These are phyloP conservation scores for Lactarius sp. DNA, from an alignment of 768 basidiomycete genomes.

Conservation along the genomic window DNA sequence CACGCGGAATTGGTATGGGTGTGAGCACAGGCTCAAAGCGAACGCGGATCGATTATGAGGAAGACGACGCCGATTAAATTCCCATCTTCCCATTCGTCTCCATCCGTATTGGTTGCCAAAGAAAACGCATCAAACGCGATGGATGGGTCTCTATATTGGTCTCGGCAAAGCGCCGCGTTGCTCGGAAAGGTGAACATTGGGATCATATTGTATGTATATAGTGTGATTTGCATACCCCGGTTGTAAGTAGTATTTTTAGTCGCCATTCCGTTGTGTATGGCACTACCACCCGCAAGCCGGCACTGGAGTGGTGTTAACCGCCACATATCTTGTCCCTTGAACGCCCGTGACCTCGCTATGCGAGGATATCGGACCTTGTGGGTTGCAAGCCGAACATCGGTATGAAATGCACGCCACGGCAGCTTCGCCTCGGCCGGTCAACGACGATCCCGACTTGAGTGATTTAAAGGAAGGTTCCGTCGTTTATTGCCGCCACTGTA, in stretches of 20 bases:
- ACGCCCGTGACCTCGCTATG: not conserved
- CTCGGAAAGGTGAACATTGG: conserved; percentile 25
- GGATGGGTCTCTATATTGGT: conserved; percentile 9
- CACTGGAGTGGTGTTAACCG: not conserved
- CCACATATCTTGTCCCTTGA: not conserved
- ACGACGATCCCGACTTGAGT: conserved; percentile 18
- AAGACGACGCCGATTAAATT: conserved; percentile 34
- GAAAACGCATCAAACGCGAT: conserved; percentile 6
- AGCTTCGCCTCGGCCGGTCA: conserved; percentile 13
- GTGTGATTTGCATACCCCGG: conserved; percentile 25
- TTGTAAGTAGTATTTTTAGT: conserved; percentile 26
- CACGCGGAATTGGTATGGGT: conserved; percentile 62
- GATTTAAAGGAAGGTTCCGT: conserved; percentile 20
- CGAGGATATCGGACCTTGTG: conserved; percentile 5
- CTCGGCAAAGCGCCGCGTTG: conserved; percentile 9
- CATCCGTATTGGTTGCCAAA: conserved; percentile 24
- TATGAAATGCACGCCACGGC: not conserved
- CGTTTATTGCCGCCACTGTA: conserved; percentile 11
- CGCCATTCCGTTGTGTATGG: conserved; percentile 10
- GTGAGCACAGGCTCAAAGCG: conserved; percentile 38
- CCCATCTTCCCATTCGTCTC: not conserved
- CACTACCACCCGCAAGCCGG: conserved; percentile 1
- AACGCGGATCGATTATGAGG: conserved; percentile 49
- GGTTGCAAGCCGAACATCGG: conserved; percentile 1
- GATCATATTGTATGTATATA: conserved; percentile 27